Conservation (phyloP, 345 rosid genomes). For the Jatropha curcas region DNA sequence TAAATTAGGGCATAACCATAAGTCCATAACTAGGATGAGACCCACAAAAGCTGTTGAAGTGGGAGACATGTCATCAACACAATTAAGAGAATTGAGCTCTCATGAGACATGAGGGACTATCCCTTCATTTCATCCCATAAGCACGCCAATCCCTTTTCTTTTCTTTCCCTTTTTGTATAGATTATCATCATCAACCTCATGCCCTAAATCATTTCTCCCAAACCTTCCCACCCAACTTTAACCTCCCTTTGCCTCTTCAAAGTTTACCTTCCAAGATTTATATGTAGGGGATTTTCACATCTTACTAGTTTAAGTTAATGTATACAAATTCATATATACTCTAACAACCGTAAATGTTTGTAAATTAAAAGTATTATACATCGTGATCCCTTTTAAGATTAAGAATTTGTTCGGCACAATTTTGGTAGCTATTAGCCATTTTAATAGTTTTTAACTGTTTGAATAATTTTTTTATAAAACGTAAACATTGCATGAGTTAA, state of each 20-base stretch:
- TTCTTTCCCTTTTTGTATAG: constrained; percentile 15
- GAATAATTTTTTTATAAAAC: too few relatives aligned
- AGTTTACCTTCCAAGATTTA: neutral
- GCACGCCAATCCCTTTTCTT: constrained; percentile 42
- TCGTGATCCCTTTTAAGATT: too few relatives aligned
- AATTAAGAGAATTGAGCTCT: constrained; percentile 18
- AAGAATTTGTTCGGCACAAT: too few relatives aligned
- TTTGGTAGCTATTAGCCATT: too few relatives aligned
- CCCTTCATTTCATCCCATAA: constrained; percentile 23
- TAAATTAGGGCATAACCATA: neutral
- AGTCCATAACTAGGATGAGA: constrained; percentile 23
- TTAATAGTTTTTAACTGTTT: too few relatives aligned
- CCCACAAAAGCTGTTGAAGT: constrained; percentile 43
- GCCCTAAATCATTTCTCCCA: constrained; percentile 54
- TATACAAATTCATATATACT: too few relatives aligned
- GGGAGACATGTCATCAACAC: constrained; percentile 46
- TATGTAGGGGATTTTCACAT: too few relatives aligned
- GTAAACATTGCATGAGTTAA: too few relatives aligned
- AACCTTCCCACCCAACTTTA: constrained; percentile 18
- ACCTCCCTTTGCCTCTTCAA: neutral
- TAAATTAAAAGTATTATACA: too few relatives aligned
- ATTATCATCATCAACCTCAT: constrained; percentile 47
- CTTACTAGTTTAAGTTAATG: too few relatives aligned
- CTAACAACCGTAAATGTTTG: too few relatives aligned
- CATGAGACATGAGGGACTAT: constrained; percentile 2